Evolutionary conservation across 306 rosid genomes (phyloP).

Genomic region (Senna siamea): DNA sequence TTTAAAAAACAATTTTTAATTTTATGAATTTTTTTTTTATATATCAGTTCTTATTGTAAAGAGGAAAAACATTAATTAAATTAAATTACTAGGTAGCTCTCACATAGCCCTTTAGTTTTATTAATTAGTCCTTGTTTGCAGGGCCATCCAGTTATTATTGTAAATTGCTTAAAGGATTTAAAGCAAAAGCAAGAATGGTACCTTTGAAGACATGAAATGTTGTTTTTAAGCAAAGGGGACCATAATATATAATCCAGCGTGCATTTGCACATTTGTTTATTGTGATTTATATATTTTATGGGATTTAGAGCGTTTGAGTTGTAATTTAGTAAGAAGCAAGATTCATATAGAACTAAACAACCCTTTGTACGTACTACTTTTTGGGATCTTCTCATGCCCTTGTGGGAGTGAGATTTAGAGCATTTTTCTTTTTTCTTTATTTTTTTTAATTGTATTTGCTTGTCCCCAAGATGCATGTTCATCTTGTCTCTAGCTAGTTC

Average conservation of each 20-base stretch:
- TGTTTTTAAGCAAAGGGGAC: slow-evolving; percentile 60
- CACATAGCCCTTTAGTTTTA: too few species aligned
- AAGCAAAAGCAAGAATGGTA: slow-evolving; percentile 49
- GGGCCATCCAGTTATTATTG: too few species aligned
- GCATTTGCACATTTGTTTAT: slow-evolving; percentile 40
- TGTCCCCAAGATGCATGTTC: slow-evolving; percentile 84
- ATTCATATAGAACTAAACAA: slow-evolving; percentile 39
- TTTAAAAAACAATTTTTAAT: too few species aligned
- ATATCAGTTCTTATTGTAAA: too few species aligned
- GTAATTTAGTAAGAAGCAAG: slow-evolving; percentile 58
- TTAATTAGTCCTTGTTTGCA: too few species aligned
- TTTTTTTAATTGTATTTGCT: slow-evolving; percentile 52
- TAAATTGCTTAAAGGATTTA: slow-evolving; percentile 26
- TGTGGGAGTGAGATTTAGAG: too few species aligned
- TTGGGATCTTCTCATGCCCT: slow-evolving; percentile 75
- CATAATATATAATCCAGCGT: slow-evolving; percentile 66
- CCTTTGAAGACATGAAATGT: slow-evolving; percentile 58
- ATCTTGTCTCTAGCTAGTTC: slow-evolving; percentile 48
- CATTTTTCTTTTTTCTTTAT: slow-evolving; percentile 37
- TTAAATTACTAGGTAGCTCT: too few species aligned
- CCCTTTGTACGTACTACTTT: not conserved
- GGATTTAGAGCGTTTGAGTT: slow-evolving; percentile 55
- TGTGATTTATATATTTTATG: slow-evolving; percentile 42
- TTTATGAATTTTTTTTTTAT: too few species aligned
- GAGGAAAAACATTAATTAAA: too few species aligned